Percentiles rank a stretch among this genome's conserved stretches.
Conservation (phyloP, 352 stramenopile species). For the Thalassiosira exigua region DNA sequence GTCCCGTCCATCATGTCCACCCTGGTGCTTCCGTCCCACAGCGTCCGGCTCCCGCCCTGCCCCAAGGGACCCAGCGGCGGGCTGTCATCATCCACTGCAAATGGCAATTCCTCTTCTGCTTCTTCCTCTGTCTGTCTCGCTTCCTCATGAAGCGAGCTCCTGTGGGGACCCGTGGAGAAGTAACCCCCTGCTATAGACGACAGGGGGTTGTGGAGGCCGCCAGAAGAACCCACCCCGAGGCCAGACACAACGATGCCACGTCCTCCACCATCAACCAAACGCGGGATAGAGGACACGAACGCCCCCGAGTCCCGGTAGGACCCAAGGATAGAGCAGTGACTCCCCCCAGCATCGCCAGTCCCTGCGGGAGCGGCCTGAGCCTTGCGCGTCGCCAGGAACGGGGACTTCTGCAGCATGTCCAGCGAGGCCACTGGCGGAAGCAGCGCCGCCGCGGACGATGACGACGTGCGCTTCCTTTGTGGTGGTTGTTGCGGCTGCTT, state of each 20-base stretch:
- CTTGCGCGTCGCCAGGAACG: constrained; percentile 28
- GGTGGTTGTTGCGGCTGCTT: neutral
- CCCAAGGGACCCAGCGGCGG: neutral
- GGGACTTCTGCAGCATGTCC: constrained; percentile 51
- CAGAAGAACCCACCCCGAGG: neutral
- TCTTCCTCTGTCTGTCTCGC: neutral
- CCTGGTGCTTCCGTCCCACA: neutral
- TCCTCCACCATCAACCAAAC: constrained; percentile 25
- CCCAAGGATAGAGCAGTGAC: no score
- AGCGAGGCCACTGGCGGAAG: constrained; percentile 52
- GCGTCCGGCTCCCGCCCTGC: neutral
- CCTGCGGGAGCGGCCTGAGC: neutral
- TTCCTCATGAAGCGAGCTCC: no score
- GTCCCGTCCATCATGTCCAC: neutral
- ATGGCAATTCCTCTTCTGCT: constrained; percentile 44
- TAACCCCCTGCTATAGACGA: neutral
- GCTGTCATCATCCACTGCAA: constrained; percentile 37
- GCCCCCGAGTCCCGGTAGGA: constrained; percentile 5
- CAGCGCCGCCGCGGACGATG: constrained; percentile 35
- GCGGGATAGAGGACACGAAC: constrained; percentile 41
- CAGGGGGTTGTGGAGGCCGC: no score
- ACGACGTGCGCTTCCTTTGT: constrained; percentile 13
- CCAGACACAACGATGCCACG: constrained; percentile 17
- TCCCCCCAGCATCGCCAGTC: neutral
- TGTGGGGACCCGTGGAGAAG: neutral